phyloP scores from a whole-genome alignment of 305 asterid genomes.

The Solanum hybrid region DNA sequence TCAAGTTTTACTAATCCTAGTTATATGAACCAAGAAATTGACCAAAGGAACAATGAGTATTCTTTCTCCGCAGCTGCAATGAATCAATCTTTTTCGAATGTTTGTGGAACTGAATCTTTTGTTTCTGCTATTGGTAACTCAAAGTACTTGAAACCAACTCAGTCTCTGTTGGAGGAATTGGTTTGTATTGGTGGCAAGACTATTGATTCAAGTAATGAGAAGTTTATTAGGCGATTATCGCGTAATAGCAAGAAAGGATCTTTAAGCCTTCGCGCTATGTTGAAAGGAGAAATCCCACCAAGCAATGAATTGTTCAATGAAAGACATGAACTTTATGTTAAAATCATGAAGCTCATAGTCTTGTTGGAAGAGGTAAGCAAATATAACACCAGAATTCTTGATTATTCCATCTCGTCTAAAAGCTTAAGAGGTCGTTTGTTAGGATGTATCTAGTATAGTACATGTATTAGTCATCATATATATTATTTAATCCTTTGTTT shows the following conservation, averaged over 20 bases:
- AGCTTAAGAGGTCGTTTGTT: not conserved
- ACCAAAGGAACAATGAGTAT: not conserved
- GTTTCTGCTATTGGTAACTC: constrained; percentile 37
- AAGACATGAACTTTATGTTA: constrained; percentile 34
- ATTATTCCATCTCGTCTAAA: not conserved
- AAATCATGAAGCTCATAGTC: constrained; percentile 54
- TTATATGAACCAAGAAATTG: constrained; percentile 13
- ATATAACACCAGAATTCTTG: not conserved
- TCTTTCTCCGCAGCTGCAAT: constrained; percentile 18
- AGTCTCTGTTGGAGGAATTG: constrained; percentile 65
- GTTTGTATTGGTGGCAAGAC: constrained; percentile 43
- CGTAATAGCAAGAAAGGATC: constrained; percentile 30
- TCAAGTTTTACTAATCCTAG: constrained; percentile 29
- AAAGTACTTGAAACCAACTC: constrained; percentile 60
- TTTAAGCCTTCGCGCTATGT: constrained; percentile 37
- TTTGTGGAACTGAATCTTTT: constrained; percentile 39
- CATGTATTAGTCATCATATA: not conserved
- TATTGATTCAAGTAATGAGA: constrained; percentile 35
- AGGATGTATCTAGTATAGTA: not conserved
- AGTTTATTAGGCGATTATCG: constrained; percentile 35
- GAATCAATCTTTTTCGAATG: constrained; percentile 26
- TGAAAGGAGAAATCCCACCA: constrained; percentile 46
- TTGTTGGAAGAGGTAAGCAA: constrained; percentile 57
- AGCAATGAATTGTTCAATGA: constrained; percentile 29
- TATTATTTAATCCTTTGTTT: not conserved